phyloP scores from a whole-genome alignment of 140 eudicot species.

The Flaveria floridana region DNA sequence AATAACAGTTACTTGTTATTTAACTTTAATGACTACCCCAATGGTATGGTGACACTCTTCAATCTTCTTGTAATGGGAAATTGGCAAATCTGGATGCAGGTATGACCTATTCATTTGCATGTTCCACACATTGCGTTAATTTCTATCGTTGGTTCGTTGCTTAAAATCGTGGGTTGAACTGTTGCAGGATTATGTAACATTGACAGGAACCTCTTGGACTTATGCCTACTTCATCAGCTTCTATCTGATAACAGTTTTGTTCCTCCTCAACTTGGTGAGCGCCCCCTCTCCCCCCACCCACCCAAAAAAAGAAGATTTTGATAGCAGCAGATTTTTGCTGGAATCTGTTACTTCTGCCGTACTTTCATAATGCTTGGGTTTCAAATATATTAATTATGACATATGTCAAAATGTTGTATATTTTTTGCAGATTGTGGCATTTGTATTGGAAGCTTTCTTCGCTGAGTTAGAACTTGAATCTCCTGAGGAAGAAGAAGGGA shows the following conservation, averaged over 20 bases:
- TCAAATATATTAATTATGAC: not conserved
- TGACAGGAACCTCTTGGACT: slow-evolving; percentile 73
- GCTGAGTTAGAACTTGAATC: slow-evolving; percentile 84
- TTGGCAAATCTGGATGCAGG: slow-evolving; percentile 98
- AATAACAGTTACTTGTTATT: slow-evolving; percentile 51
- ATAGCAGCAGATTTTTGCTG: not conserved
- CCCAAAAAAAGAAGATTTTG: too few species aligned
- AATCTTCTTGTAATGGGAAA: slow-evolving; percentile 85
- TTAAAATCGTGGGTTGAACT: slow-evolving; percentile 11
- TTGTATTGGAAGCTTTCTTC: slow-evolving; percentile 97
- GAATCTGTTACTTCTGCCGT: not conserved
- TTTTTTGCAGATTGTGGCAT: slow-evolving; percentile 72
- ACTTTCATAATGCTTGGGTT: too few species aligned
- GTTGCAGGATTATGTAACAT: slow-evolving; percentile 70
- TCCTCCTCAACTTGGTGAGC: slow-evolving; percentile 88
- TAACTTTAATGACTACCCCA: slow-evolving; percentile 94
- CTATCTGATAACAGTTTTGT: slow-evolving; percentile 70
- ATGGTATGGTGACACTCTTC: slow-evolving; percentile 96
- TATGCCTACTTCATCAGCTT: slow-evolving; percentile 81
- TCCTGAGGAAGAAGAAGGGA: slow-evolving; percentile 49
- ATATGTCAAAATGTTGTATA: slow-evolving; percentile 8
- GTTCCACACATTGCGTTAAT: not conserved
- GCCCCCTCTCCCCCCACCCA: too few species aligned
- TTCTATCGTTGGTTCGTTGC: not conserved
- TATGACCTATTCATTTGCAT: slow-evolving; percentile 27